These are phyloP conservation scores for Thinopyrum elongatum DNA, from an alignment of 176 grass and related monocot species.

Conservation along the genomic window DNA sequence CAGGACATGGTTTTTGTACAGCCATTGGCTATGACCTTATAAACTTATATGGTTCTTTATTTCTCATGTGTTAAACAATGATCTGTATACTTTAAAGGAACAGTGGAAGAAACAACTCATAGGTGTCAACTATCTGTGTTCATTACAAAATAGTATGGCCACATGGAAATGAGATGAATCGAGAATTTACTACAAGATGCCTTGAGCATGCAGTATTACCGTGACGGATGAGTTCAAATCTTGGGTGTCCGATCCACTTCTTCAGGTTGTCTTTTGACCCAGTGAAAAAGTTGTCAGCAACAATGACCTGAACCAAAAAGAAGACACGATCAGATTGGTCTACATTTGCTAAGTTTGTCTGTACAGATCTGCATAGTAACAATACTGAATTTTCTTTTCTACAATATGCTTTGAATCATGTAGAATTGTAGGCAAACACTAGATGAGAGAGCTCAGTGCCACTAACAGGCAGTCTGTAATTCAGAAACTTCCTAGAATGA, in stretches of 20 bases:
- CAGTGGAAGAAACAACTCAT: background rate
- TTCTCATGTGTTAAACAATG: slow-evolving; percentile 1
- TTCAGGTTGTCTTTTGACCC: slow-evolving; percentile 98
- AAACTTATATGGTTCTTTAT: background rate
- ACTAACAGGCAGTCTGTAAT: background rate
- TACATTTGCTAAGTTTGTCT: background rate
- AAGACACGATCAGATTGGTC: background rate
- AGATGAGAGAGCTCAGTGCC: background rate
- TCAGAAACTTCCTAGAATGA: background rate
- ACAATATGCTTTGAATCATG: background rate
- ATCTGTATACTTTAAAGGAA: background rate
- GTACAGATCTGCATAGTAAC: background rate
- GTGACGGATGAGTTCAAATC: slow-evolving; percentile 99
- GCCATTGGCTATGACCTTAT: slow-evolving; percentile 15
- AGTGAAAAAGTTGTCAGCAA: slow-evolving; percentile 95
- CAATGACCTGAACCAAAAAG: slow-evolving; percentile 72
- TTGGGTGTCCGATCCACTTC: slow-evolving; percentile 98
- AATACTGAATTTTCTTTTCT: background rate
- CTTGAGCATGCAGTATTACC: slow-evolving; percentile 52
- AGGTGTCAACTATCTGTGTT: background rate
- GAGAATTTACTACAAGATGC: background rate
- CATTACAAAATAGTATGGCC: background rate
- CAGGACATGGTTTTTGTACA: background rate
- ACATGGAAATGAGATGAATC: background rate
- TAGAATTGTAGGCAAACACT: background rate